These are phyloP conservation scores for Sporothrix brasiliensis DNA, from an alignment of 2,329 filamentous ascomycete species.

Conservation along the genomic window DNA sequence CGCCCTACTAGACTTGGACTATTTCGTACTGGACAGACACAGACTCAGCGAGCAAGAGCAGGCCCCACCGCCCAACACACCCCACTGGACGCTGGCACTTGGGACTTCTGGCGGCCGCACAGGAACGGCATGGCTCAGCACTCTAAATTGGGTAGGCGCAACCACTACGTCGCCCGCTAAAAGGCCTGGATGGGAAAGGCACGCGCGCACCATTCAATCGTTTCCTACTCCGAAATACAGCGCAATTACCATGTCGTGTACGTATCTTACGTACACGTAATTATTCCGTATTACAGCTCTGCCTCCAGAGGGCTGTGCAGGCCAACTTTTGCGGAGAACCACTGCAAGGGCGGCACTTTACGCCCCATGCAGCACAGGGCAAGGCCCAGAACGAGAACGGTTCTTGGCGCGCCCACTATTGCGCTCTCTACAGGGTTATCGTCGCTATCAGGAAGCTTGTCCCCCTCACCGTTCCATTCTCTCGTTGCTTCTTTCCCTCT, in stretches of 20 bases:
- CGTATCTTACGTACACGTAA: too few relatives aligned
- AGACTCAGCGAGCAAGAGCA: not conserved
- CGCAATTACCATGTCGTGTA: too few relatives aligned
- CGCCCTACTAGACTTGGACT: not conserved
- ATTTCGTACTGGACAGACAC: not conserved
- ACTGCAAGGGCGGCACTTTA: not conserved
- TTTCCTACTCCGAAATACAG: too few relatives aligned
- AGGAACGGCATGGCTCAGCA: constrained; percentile 7
- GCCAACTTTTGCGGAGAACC: not conserved
- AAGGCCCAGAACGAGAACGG: constrained; percentile 26
- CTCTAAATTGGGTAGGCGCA: constrained; percentile 8
- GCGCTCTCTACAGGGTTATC: constrained; percentile 11
- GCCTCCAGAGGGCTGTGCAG: not conserved
- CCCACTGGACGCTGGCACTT: not conserved
- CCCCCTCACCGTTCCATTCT: constrained; percentile 9
- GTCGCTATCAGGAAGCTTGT: constrained; percentile 22
- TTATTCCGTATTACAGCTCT: too few relatives aligned
- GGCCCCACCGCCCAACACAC: not conserved
- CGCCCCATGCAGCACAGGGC: not conserved
- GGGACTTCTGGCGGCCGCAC: not conserved
- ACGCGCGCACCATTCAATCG: not conserved
- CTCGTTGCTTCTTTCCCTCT: constrained; percentile 1
- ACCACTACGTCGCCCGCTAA: not conserved
- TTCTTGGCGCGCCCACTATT: constrained; percentile 19
- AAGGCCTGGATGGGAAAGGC: not conserved